Evolutionary conservation across 768 basidiomycete genomes (phyloP).

Genomic region (Asterophora lycoperdoides): DNA sequence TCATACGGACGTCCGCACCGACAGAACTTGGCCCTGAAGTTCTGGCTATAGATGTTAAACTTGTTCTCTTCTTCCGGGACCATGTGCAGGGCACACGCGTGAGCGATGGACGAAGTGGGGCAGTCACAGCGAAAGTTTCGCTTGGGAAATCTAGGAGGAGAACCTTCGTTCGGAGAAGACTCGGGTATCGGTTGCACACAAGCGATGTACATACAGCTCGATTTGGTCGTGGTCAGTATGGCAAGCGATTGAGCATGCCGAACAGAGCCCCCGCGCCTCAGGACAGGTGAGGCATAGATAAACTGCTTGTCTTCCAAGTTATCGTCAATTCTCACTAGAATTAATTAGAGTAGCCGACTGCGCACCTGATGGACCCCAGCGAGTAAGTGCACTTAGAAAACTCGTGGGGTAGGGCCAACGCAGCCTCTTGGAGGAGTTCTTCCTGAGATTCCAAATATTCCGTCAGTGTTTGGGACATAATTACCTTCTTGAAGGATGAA

Average conservation of each 20-base stretch:
- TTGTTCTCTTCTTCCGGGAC: constrained; percentile 49
- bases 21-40: constrained; percentile 70
- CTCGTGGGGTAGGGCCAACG: constrained; percentile 56
- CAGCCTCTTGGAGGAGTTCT: constrained; percentile 46
- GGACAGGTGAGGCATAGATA: constrained; percentile 79
- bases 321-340: constrained; percentile 12
- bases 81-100: constrained; percentile 61
- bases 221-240: constrained; percentile 85
- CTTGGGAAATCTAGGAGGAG: constrained; percentile 61
- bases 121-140: constrained; percentile 82
- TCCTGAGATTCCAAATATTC: constrained; percentile 47
- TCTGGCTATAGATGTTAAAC: constrained; percentile 66
- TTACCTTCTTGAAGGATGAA: no score
- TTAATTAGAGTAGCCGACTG: neutral
- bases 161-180: constrained; percentile 5
- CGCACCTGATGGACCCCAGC: constrained; percentile 50
- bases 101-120: constrained; percentile 59
- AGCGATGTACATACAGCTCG: constrained; percentile 49
- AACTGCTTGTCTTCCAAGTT: constrained; percentile 58
- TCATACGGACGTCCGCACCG: constrained; percentile 72
- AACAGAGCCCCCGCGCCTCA: constrained; percentile 65
- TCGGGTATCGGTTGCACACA: constrained; percentile 1
- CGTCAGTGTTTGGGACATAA: constrained; percentile 29
- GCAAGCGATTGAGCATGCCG: constrained; percentile 83
- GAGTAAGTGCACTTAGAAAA: constrained; percentile 64